Conservation (phyloP, 768 basidiomycete genomes). For the Pleurotus ostreatus region DNA sequence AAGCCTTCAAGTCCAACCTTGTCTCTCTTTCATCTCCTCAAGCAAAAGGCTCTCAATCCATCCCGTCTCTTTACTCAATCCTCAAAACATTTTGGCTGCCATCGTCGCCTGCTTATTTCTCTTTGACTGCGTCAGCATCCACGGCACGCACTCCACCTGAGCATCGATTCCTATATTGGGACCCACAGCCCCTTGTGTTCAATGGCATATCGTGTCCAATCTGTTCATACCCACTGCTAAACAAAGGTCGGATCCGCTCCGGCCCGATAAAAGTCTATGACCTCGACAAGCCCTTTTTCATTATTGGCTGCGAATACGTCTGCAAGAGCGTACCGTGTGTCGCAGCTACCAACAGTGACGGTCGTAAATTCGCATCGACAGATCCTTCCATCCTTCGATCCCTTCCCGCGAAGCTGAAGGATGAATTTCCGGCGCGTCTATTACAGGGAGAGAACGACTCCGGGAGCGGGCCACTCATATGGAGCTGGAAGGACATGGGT, state of each 20-base stretch:
- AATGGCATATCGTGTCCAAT: constrained; percentile 74
- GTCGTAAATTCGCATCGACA: constrained; percentile 66
- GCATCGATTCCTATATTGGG: constrained; percentile 84
- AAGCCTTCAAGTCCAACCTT: constrained; percentile 77
- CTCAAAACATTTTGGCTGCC: constrained; percentile 85
- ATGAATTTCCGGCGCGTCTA: constrained; percentile 70
- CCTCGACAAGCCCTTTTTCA: constrained; percentile 74
- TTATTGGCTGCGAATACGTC: constrained; percentile 80
- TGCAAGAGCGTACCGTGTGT: constrained; percentile 53
- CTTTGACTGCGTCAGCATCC: constrained; percentile 68
- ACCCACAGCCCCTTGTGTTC: constrained; percentile 78
- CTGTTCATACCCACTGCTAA: constrained; percentile 55
- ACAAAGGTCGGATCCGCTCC: constrained; percentile 68
- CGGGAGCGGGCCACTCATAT: constrained; percentile 55
- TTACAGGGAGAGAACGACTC: constrained; percentile 54
- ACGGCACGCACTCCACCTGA: constrained; percentile 66
- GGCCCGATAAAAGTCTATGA: constrained; percentile 81
- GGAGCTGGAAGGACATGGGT: constrained; percentile 77
- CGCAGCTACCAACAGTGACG: constrained; percentile 39
- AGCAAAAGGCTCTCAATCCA: constrained; percentile 38
- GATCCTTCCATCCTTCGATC: constrained; percentile 69
- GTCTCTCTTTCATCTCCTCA: constrained; percentile 50
- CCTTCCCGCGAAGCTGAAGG: constrained; percentile 61
- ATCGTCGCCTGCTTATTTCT: constrained; percentile 72
- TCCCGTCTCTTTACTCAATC: constrained; percentile 71